Conservation (phyloP, 1,284 basidiomycete genomes). For the Jaminaea rosea region DNA sequence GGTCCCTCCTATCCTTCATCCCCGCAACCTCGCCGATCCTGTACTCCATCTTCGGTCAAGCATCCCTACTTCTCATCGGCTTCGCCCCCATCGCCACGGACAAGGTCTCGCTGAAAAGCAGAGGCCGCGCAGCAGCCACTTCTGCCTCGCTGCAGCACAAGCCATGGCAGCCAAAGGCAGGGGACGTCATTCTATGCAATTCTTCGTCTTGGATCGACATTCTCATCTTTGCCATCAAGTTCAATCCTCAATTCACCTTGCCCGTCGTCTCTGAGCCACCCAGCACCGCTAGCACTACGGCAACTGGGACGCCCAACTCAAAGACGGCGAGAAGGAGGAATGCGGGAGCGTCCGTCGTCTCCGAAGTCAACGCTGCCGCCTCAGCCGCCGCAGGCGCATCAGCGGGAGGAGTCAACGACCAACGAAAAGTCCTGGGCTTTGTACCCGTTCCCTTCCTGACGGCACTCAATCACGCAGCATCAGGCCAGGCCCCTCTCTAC, state of each 20-base stretch:
- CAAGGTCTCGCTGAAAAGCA: not conserved
- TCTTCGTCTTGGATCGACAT: slow-evolving; percentile 5
- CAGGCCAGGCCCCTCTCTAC: too few relatives aligned
- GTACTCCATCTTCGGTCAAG: not conserved
- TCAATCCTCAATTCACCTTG: slow-evolving; percentile 2
- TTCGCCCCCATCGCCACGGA: not conserved
- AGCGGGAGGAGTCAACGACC: too few relatives aligned
- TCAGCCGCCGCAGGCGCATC: too few relatives aligned
- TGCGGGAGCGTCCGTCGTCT: not conserved
- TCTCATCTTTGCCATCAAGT: not conserved
- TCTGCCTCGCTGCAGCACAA: not conserved
- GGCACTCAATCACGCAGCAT: too few relatives aligned
- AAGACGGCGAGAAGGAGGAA: slow-evolving; percentile 1
- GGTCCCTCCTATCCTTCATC: not conserved
- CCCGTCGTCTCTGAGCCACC: not conserved
- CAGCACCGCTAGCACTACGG: not conserved
- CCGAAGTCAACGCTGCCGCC: not conserved
- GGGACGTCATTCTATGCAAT: slow-evolving; percentile 5
- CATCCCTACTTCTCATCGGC: not conserved
- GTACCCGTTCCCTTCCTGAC: too few relatives aligned
- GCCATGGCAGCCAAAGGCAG: slow-evolving; percentile 4
- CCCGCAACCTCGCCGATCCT: not conserved
- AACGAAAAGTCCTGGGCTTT: too few relatives aligned
- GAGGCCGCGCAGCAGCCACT: slow-evolving; percentile 1
- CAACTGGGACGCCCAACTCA: not conserved